Evolutionary conservation across 306 rosid genomes (phyloP).

Genomic region (Fagus sylvatica): DNA sequence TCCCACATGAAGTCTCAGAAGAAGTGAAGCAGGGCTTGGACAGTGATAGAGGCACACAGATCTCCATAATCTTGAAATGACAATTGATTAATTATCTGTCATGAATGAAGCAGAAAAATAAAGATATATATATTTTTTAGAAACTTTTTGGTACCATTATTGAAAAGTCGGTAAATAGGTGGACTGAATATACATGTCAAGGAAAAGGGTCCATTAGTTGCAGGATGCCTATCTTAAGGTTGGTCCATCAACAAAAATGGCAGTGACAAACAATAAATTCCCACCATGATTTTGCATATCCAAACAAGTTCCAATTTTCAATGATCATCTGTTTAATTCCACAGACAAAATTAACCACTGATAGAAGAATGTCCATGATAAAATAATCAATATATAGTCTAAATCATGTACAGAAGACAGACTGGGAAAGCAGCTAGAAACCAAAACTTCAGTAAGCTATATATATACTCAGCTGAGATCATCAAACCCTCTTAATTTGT

Average conservation of each 20-base stretch:
- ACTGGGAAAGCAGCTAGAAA: slow-evolving; percentile 1
- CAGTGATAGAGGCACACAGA: slow-evolving; percentile 49
- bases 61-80: slow-evolving; percentile 43
- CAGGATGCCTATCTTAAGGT: slow-evolving; percentile 12
- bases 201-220: slow-evolving; percentile 32
- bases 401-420: slow-evolving; percentile 17
- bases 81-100: slow-evolving; percentile 29
- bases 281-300: slow-evolving; percentile 34
- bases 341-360: slow-evolving; percentile 31
- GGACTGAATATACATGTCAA: slow-evolving; percentile 18
- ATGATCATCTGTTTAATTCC: slow-evolving; percentile 26
- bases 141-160: slow-evolving; percentile 8
- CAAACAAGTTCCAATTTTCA: slow-evolving; percentile 46
- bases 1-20: not conserved
- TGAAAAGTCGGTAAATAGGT: slow-evolving; percentile 27
- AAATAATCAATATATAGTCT: slow-evolving; percentile 13
- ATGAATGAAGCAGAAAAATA: slow-evolving; percentile 23
- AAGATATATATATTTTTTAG: not conserved
- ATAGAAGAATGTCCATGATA: slow-evolving; percentile 31
- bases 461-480: not conserved
- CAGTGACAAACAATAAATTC: slow-evolving; percentile 31
- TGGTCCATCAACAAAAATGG: slow-evolving; percentile 51
- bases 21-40: slow-evolving; percentile 41
- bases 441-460: slow-evolving; percentile 1
- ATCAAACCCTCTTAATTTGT: slow-evolving; percentile 2